These are phyloP conservation scores for Claviceps capensis DNA, from an alignment of 2,329 filamentous ascomycete genomes.

Conservation along the genomic window DNA sequence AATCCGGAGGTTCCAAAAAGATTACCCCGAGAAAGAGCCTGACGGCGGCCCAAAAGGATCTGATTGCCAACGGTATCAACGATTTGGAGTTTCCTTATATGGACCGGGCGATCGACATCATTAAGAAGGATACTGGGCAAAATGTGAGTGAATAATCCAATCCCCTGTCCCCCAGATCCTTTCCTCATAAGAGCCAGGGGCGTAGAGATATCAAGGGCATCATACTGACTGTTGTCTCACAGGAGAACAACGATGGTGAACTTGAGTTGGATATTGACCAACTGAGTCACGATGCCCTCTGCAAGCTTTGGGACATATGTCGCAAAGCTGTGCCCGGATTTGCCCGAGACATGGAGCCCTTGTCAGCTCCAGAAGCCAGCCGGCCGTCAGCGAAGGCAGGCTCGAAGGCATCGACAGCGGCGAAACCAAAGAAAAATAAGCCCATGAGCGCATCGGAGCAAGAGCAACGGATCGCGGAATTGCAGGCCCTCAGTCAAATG, in stretches of 20 bases:
- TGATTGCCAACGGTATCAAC: slow-evolving; percentile 76
- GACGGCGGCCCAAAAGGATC: slow-evolving; percentile 73
- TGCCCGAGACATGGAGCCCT: slow-evolving; percentile 19
- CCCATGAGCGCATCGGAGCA: slow-evolving; percentile 61
- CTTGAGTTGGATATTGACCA: slow-evolving; percentile 47
- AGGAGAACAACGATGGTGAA: slow-evolving; percentile 47
- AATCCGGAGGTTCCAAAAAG: slow-evolving; percentile 29
- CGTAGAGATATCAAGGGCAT: background rate
- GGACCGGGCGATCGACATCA: slow-evolving; percentile 71
- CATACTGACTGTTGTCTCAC: slow-evolving; percentile 3
- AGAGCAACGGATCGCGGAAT: slow-evolving; percentile 47
- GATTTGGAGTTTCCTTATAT: slow-evolving; percentile 68
- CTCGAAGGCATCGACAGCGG: slow-evolving; percentile 6
- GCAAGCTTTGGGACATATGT: slow-evolving; percentile 35
- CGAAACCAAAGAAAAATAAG: slow-evolving; percentile 59
- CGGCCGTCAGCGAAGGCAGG: slow-evolving; percentile 18
- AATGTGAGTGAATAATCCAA: slow-evolving; percentile 39
- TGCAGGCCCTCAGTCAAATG: slow-evolving; percentile 38
- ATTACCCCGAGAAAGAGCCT: slow-evolving; percentile 35
- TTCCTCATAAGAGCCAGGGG: too few species aligned
- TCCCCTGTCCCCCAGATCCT: too few species aligned
- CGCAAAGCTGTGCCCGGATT: slow-evolving; percentile 29
- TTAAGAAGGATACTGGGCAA: slow-evolving; percentile 71
- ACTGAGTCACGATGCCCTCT: slow-evolving; percentile 39
- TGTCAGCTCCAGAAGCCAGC: slow-evolving; percentile 18